These are phyloP conservation scores for Crithidia thermophila DNA, from an alignment of 208 protist species.

Conservation along the genomic window DNA sequence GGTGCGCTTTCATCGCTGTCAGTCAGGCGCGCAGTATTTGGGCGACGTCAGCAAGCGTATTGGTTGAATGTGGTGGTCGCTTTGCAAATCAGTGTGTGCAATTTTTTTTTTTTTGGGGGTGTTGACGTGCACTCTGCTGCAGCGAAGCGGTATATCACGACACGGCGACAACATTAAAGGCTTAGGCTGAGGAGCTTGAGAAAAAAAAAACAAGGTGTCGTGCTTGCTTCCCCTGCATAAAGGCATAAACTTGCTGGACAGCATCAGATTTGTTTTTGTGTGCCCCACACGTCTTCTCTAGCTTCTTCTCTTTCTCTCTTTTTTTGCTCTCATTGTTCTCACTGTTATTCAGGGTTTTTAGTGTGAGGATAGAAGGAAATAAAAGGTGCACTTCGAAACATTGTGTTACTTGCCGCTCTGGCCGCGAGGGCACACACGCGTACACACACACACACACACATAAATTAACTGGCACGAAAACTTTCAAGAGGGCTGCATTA, in stretches of 20 bases:
- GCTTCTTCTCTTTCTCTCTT: constrained; percentile 10
- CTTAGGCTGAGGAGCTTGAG: too few species aligned
- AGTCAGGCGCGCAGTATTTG: too few species aligned
- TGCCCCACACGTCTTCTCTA: neutral
- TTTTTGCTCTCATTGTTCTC: neutral
- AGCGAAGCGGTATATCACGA: too few species aligned
- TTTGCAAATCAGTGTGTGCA: neutral
- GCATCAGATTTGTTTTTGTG: neutral
- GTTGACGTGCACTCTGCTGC: too few species aligned
- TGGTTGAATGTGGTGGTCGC: neutral
- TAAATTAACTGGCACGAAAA: neutral
- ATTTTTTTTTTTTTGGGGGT: neutral
- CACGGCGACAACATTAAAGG: too few species aligned
- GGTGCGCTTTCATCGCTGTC: too few species aligned
- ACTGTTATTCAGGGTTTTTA: too few species aligned
- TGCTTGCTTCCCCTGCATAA: too few species aligned
- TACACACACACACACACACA: constrained; percentile 5
- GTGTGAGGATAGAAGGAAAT: too few species aligned
- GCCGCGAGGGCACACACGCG: neutral
- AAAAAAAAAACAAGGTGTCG: too few species aligned
- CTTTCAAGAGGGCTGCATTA: neutral
- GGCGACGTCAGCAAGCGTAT: neutral
- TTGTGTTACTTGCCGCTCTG: neutral
- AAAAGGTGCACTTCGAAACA: neutral
- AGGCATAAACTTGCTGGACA: too few species aligned